These are phyloP conservation scores for Paxillus ammoniavirescens DNA, from an alignment of 768 basidiomycete genomes.

Conservation along the genomic window DNA sequence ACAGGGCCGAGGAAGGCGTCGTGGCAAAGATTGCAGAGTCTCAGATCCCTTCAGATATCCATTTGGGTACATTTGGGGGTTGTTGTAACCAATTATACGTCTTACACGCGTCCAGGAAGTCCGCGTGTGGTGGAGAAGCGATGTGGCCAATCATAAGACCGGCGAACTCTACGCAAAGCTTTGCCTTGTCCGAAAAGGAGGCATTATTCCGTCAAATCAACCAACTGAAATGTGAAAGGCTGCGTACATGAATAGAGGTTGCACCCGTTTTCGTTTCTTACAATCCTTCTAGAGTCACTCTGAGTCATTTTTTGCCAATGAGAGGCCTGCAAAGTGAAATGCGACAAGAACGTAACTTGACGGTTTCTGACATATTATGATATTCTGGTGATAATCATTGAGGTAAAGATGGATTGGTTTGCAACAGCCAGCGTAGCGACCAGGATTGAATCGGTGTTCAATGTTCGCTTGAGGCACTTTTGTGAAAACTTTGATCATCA, in stretches of 20 bases:
- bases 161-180: constrained; percentile 1
- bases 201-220: constrained; percentile 10
- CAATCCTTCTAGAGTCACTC: too few relatives aligned
- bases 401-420: constrained; percentile 29
- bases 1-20: constrained; percentile 18
- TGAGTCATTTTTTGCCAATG: too few relatives aligned
- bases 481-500: constrained; percentile 10
- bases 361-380: too few relatives aligned
- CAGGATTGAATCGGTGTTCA: constrained; percentile 23
- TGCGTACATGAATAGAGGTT: too few relatives aligned
- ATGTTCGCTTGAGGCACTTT: constrained; percentile 28
- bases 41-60: constrained; percentile 7
- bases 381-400: constrained; percentile 7
- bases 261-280: too few relatives aligned
- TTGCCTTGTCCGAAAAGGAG: constrained; percentile 4
- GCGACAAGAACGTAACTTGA: too few relatives aligned
- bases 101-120: constrained; percentile 29
- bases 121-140: constrained; percentile 19
- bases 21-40: constrained; percentile 12
- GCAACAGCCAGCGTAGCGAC: constrained; percentile 7
- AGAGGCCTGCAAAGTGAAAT: too few relatives aligned
- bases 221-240: too few relatives aligned
- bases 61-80: constrained; percentile 6
- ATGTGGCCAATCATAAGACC: constrained; percentile 7
- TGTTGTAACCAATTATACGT: constrained; percentile 25